phyloP scores from a whole-genome alignment of 169 alveolate genomes.

The Perkinsus olseni region DNA sequence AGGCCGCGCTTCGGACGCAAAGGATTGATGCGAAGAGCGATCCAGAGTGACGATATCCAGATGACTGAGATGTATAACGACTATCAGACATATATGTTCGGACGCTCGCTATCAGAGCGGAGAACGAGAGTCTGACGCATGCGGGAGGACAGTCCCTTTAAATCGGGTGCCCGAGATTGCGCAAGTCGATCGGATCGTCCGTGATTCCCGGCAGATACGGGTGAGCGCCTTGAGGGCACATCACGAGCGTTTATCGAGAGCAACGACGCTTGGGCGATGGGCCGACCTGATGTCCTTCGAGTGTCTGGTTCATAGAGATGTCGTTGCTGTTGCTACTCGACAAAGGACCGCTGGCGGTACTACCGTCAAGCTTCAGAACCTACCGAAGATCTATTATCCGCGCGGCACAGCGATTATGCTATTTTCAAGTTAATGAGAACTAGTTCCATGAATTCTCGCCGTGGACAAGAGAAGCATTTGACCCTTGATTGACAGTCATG shows the following conservation, averaged over 20 bases:
- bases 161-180: too few species aligned
- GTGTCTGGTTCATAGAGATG: conserved; percentile 60
- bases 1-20: too few species aligned
- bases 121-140: too few species aligned
- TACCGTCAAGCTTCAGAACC: conserved; percentile 30
- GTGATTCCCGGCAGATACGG: conserved; percentile 35
- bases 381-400: neutral
- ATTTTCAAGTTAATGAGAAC: neutral
- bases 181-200: too few species aligned
- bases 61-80: too few species aligned
- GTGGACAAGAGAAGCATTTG: conserved; percentile 54
- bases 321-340: conserved; percentile 29
- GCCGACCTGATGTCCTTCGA: conserved; percentile 52
- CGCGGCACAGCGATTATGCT: neutral
- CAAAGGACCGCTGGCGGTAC: conserved; percentile 10
- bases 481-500: too few species aligned
- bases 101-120: too few species aligned
- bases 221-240: conserved; percentile 20
- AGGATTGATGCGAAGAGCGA: too few species aligned
- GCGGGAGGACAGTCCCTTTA: too few species aligned
- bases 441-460: conserved; percentile 17
- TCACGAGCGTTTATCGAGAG: conserved; percentile 11
- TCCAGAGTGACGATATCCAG: too few species aligned
- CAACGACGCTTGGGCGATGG: neutral
- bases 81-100: too few species aligned